A percentile compares a stretch with the other conserved stretches of the same genome.
These are phyloP conservation scores for Powellomyces hirtus DNA, from an alignment of 192 early-diverging fungal species.

Conservation along the genomic window DNA sequence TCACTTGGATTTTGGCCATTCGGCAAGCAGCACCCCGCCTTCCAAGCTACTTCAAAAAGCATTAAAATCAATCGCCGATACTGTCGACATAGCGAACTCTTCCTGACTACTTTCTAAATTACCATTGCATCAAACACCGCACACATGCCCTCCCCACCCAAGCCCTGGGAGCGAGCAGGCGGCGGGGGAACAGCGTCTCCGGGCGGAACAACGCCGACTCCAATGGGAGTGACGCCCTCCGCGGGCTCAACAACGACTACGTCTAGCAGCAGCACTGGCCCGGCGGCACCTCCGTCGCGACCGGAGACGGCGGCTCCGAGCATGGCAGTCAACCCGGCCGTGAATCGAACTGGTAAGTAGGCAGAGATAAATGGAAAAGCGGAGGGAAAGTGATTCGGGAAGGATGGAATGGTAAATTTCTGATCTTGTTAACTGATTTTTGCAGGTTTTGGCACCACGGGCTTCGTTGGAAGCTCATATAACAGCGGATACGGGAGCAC, in stretches of 20 bases:
- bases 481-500: constrained; percentile 16
- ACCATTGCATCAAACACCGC: too few relatives aligned
- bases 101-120: too few relatives aligned
- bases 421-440: not conserved
- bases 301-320: not conserved
- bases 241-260: constrained; percentile 14
- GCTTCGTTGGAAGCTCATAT: not conserved
- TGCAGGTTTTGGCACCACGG: not conserved
- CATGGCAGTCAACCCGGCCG: not conserved
- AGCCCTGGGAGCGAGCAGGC: constrained; percentile 75
- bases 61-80: too few relatives aligned
- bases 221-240: constrained; percentile 28
- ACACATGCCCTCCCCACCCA: constrained; percentile 60
- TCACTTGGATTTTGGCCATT: too few relatives aligned
- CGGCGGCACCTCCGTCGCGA: constrained; percentile 14
- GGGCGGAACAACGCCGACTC: constrained; percentile 18
- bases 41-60: too few relatives aligned
- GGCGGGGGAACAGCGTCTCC: constrained; percentile 34
- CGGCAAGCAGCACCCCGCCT: too few relatives aligned
- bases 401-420: too few relatives aligned
- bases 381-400: not conserved
- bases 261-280: constrained; percentile 17
- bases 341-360: not conserved
- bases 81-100: too few relatives aligned
- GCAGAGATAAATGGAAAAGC: not conserved